phyloP scores from a whole-genome alignment of 768 basidiomycete genomes.

The Collybia nuda region DNA sequence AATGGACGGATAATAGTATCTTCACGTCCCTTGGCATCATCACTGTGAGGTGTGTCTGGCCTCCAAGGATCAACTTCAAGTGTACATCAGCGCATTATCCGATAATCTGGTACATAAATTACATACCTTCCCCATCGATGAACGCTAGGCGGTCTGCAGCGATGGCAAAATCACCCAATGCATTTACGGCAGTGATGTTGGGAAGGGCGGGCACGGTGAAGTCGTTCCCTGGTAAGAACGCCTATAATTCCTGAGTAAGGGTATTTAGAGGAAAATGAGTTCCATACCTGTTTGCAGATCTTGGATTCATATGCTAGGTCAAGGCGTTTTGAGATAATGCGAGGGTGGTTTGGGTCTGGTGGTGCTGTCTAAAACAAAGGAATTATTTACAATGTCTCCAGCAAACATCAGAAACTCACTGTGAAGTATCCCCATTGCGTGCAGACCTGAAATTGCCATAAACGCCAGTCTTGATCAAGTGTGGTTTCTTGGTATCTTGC shows the following conservation, averaged over 20 bases:
- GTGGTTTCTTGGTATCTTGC: conserved; percentile 58
- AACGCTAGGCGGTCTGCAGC: conserved; percentile 81
- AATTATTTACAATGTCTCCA: no score
- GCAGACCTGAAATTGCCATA: conserved; percentile 91
- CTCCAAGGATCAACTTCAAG: conserved; percentile 84
- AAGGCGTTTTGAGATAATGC: conserved; percentile 78
- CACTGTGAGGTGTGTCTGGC: conserved; percentile 81
- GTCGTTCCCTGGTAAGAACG: conserved; percentile 75
- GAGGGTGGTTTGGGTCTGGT: conserved; percentile 64
- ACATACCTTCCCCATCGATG: conserved; percentile 79
- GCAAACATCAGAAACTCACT: conserved; percentile 34
- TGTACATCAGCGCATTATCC: background rate
- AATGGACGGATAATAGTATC: conserved; percentile 80
- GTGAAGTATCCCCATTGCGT: conserved; percentile 96
- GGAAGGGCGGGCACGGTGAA: conserved; percentile 72
- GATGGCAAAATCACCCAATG: conserved; percentile 81
- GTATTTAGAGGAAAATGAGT: background rate
- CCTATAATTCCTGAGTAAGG: conserved; percentile 34
- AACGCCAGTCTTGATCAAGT: conserved; percentile 75
- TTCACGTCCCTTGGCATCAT: conserved; percentile 61
- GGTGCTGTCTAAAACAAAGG: conserved; percentile 59
- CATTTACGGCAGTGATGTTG: conserved; percentile 81
- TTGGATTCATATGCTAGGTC: conserved; percentile 71
- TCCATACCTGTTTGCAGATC: conserved; percentile 62
- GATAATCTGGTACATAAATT: background rate